A percentile compares a stretch with the other conserved stretches of the same genome.
phyloP scores from a whole-genome alignment of 140 eudicot genomes.

The Cichorium intybus region DNA sequence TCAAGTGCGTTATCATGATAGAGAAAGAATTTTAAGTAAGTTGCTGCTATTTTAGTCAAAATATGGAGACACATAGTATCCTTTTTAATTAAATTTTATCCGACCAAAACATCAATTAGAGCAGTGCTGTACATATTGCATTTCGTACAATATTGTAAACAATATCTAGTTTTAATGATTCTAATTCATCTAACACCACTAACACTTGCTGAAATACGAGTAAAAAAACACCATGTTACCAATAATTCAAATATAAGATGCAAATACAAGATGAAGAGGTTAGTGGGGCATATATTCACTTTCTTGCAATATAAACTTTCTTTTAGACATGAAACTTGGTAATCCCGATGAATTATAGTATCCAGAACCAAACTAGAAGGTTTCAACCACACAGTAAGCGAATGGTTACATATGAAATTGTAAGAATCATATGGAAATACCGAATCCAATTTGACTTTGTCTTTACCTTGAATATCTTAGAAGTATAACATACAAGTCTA shows the following conservation, averaged over 20 bases:
- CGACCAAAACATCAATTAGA: too few relatives aligned
- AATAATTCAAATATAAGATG: neutral
- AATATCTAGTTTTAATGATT: conserved; percentile 65
- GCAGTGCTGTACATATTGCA: too few relatives aligned
- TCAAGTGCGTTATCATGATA: too few relatives aligned
- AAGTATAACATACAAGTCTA: conserved; percentile 88
- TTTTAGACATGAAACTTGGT: conserved; percentile 47
- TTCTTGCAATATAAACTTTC: conserved; percentile 61
- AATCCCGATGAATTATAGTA: conserved; percentile 94
- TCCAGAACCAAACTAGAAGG: conserved; percentile 79
- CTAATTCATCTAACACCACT: conserved; percentile 76
- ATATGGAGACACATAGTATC: too few relatives aligned
- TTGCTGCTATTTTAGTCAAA: too few relatives aligned
- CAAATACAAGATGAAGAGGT: conserved; percentile 3
- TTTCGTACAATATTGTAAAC: too few relatives aligned
- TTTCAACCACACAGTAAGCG: conserved; percentile 16
- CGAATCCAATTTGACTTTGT: conserved; percentile 9
- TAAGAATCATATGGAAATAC: neutral
- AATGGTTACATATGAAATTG: neutral
- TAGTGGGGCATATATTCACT: conserved; percentile 38
- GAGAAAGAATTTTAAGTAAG: too few relatives aligned
- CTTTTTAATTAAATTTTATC: too few relatives aligned
- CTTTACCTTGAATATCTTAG: conserved; percentile 88
- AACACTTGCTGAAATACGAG: conserved; percentile 60
- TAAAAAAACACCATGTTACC: conserved; percentile 13